Conservation (phyloP, 2,329 filamentous ascomycete genomes). For the Pseudogymnoascus sp. region DNA sequence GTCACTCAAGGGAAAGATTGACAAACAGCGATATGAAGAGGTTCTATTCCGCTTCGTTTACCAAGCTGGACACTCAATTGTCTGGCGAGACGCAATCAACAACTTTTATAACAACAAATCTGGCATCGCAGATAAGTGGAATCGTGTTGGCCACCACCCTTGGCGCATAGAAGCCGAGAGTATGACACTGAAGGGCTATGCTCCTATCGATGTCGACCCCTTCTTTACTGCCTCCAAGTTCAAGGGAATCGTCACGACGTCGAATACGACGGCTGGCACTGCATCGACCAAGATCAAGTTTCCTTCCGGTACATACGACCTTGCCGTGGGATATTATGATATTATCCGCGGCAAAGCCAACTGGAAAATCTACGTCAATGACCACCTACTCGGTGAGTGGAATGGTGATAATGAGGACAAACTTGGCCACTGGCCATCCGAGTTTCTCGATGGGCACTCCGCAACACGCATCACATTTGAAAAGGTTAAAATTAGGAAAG, state of each 20-base stretch:
- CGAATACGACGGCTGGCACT: slow-evolving; percentile 44
- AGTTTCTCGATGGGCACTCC: slow-evolving; percentile 57
- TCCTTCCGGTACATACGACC: slow-evolving; percentile 48
- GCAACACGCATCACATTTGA: slow-evolving; percentile 55
- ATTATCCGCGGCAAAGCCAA: slow-evolving; percentile 48
- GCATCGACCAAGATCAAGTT: slow-evolving; percentile 41
- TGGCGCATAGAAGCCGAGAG: slow-evolving; percentile 63
- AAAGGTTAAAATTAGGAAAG: slow-evolving; percentile 41
- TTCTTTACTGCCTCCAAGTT: slow-evolving; percentile 52
- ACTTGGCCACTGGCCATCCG: slow-evolving; percentile 51
- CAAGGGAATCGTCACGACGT: slow-evolving; percentile 47
- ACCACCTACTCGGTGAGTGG: slow-evolving; percentile 49
- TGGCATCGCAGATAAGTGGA: slow-evolving; percentile 48
- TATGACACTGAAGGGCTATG: slow-evolving; percentile 56
- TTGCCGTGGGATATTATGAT: slow-evolving; percentile 63
- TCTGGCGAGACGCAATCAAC: slow-evolving; percentile 63
- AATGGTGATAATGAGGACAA: slow-evolving; percentile 50
- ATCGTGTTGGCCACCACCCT: slow-evolving; percentile 53
- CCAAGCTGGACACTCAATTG: slow-evolving; percentile 62
- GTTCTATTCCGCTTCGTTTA: slow-evolving; percentile 52
- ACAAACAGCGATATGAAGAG: slow-evolving; percentile 52
- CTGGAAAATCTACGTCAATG: slow-evolving; percentile 49
- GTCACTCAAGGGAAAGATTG: slow-evolving; percentile 47
- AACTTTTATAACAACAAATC: slow-evolving; percentile 58
- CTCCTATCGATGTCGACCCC: slow-evolving; percentile 45